Base-by-base conservation (phyloP, 2,329 filamentous ascomycete species). In the Fusarium begoniae region DNA sequence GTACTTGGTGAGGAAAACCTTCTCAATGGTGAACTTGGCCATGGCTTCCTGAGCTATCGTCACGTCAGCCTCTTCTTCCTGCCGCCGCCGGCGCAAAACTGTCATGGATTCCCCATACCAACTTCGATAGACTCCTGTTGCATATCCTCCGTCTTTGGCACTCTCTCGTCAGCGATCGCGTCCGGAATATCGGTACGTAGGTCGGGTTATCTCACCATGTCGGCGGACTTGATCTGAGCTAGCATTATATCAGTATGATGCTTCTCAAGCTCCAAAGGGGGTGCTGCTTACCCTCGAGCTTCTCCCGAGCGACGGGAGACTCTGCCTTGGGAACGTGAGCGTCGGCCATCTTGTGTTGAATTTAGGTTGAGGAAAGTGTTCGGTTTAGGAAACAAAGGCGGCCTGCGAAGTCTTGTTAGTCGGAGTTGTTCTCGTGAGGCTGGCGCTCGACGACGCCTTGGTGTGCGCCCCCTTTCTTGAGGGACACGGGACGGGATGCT, bases 201-300 rank as follows among this genome's bases (percentile, higher is more conserved):
- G 60, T 59, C 50, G 44, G 50, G 60, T 35, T 64, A 64, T 54
- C 87, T 84, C 89, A 98, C 96, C 96, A 99, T 99, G 82, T 99
- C 96, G 68, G 94, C 96, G 78, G 95, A 98, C 88, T 99, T 99
- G 85, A 99, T 92, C 86, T 98, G 95, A 73, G 94, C 96, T 99
- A 80, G 75, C 79, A 41, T 55, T 40, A 43, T 66, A 70, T 75
- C 48, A 74, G 67, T 41, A 68, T 45, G 38, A 53, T 69, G 44
- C 30, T 62, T 22, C 43, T 61, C 60, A 24, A 30, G 18, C 41
- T 47, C 44, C 41, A 35, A 35, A 64, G 47, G 56, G 58, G 54
- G 50, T 44, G 50, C 61, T 57, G 63, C 83, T 82, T 83, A 93
- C 93, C 90, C 83, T 96, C 93, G 61, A 95, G 90, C 89, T 94